Conservation (phyloP, 1,139 yeast genomes). For the Pichia sp. region DNA sequence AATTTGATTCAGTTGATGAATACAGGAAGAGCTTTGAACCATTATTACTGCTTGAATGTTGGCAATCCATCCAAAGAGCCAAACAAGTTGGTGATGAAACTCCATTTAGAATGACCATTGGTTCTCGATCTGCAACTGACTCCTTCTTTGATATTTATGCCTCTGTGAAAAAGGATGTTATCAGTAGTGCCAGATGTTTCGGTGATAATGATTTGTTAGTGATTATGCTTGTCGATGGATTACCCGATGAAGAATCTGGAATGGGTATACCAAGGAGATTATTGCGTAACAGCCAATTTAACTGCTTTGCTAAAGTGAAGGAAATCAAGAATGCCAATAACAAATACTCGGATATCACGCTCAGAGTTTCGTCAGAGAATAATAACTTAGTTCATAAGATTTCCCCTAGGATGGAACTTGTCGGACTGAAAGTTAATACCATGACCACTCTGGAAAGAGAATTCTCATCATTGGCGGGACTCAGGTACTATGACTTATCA, state of each 20-base stretch:
- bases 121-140: constrained; percentile 77
- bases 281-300: constrained; percentile 12
- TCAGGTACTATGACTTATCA: constrained; percentile 71
- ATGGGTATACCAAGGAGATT: constrained; percentile 16
- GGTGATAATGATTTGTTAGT: constrained; percentile 78
- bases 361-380: constrained; percentile 46
- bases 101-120: constrained; percentile 66
- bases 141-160: constrained; percentile 85
- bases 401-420: constrained; percentile 55
- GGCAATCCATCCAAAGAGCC: constrained; percentile 83
- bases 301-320: constrained; percentile 74
- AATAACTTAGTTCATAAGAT: constrained; percentile 43
- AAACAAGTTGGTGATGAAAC: constrained; percentile 54
- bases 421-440: constrained; percentile 70
- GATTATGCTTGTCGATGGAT: constrained; percentile 41
- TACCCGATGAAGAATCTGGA: constrained; percentile 15
- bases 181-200: constrained; percentile 44
- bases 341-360: constrained; percentile 64
- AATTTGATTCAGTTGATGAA: constrained; percentile 50
- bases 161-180: constrained; percentile 49
- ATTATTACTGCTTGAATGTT: constrained; percentile 76
- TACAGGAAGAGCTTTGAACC: constrained; percentile 73
- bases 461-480: constrained; percentile 72
- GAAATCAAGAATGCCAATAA: constrained; percentile 60
- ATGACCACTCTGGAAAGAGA: constrained; percentile 94